Evolutionary conservation across 2,329 filamentous ascomycete species (phyloP).

Genomic region (Pseudopyricularia cyperi): DNA sequence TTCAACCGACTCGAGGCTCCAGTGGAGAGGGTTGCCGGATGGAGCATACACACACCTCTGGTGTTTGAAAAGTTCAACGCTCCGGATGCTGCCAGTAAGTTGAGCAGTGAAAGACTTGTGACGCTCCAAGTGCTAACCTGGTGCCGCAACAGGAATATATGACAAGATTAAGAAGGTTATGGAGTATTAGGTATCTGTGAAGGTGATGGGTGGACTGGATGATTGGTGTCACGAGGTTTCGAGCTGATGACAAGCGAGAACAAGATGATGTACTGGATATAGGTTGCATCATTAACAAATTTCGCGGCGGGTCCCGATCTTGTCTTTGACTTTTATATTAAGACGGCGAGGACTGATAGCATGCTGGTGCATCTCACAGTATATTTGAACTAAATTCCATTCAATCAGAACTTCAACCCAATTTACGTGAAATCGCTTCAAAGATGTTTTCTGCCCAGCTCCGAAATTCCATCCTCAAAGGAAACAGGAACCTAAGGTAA

Average conservation of each 20-base stretch:
- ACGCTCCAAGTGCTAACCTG: background rate
- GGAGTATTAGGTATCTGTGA: conserved; percentile 36
- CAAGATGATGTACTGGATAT: too few species aligned
- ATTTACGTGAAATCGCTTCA: too few species aligned
- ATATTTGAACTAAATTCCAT: too few species aligned
- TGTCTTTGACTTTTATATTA: too few species aligned
- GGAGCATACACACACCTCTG: conserved; percentile 73
- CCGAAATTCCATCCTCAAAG: too few species aligned
- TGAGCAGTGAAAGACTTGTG: background rate
- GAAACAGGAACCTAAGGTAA: too few species aligned
- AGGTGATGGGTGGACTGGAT: background rate
- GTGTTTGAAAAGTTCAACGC: conserved; percentile 70
- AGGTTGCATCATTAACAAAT: too few species aligned
- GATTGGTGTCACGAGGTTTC: background rate
- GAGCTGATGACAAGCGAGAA: background rate
- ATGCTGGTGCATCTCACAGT: too few species aligned
- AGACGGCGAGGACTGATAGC: too few species aligned
- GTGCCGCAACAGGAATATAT: conserved; percentile 46
- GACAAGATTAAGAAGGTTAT: conserved; percentile 56
- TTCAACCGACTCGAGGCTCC: conserved; percentile 78
- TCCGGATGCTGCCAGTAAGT: conserved; percentile 78
- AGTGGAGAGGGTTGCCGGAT: conserved; percentile 74
- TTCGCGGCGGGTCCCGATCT: too few species aligned
- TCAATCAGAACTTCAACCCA: too few species aligned
- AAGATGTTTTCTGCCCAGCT: too few species aligned